Evolutionary conservation across 306 rosid genomes (phyloP), one percentile per base, ranked within the genome.

Genomic region (Inga oerstediana): DNA sequence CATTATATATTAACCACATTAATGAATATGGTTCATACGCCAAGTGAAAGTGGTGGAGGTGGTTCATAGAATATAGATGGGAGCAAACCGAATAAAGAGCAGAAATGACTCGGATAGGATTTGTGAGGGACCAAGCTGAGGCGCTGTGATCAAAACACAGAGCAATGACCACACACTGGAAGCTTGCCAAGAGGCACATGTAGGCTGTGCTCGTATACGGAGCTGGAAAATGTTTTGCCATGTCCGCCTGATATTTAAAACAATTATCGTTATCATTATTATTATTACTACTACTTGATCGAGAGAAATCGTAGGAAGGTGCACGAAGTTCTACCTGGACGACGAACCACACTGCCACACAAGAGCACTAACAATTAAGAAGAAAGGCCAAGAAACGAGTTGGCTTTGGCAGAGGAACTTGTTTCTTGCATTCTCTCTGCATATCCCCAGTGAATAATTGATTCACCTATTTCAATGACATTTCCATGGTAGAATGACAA

Each of bases 401-500:
- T 86, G 10, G 77, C 0, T 24, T 61, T 64, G 79, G 13, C 8
- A 12, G 81, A 69, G 20, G 91, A 83, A 52, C 6, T 64, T 71
- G 89, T 5, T 24, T 52, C 74, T 14, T 56, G 74, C 87, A 85
- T 76, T 71, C 34, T 84, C 27, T 87, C 85, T 11, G 91, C 92
- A 74, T 87, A 91, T 1, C 71, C 85, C 98, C 98, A 92, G 32
- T 92, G 95, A 77, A 94, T 86, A 6, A 65, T 82, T 30, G 95
- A 88, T 39, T 90, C 79, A 7, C 90, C 89, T 12, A 91, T 24
- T 16, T 78, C 75, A 8, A 92, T 84, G 45, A 7, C 44, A 71
- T 86, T 71, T 27, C 98, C 98, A 67, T 90, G 93, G 91, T 91
- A 94, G 86, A 94, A 92, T 49, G 98, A 94, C 81, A 94, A 51